A percentile compares a stretch with the other conserved stretches of the same genome.
These are phyloP conservation scores for Galium porrigens DNA, from an alignment of 305 asterid genomes.

Conservation along the genomic window DNA sequence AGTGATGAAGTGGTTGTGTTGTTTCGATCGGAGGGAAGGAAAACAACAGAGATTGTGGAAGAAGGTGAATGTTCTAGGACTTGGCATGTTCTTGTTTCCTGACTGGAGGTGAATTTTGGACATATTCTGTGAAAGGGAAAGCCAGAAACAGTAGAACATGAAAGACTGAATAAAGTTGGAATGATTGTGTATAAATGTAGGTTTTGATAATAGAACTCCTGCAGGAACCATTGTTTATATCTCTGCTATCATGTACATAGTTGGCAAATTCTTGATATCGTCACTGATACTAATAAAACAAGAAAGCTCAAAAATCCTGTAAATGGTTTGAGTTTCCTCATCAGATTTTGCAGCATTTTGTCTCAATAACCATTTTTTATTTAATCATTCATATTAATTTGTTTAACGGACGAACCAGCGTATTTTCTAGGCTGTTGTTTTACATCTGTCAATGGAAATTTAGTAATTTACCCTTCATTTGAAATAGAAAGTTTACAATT, in stretches of 20 bases:
- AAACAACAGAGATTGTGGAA: neutral
- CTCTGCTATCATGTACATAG: slow-evolving; percentile 15
- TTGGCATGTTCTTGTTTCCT: slow-evolving; percentile 5
- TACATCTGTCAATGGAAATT: neutral
- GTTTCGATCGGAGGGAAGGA: neutral
- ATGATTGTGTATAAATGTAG: neutral
- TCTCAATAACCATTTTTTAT: neutral
- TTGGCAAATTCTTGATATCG: slow-evolving; percentile 6
- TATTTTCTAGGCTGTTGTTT: neutral
- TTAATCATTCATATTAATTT: too few relatives aligned
- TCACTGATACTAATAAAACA: neutral
- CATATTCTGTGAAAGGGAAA: neutral
- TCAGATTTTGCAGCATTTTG: neutral
- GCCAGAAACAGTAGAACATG: neutral
- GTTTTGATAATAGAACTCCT: neutral
- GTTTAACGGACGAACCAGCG: neutral
- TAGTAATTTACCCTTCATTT: neutral
- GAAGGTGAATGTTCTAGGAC: neutral
- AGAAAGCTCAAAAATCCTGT: neutral
- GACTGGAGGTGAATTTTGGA: slow-evolving; percentile 1
- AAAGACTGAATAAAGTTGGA: neutral
- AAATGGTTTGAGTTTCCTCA: neutral
- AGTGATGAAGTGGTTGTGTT: neutral
- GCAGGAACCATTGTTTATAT: slow-evolving; percentile 12
- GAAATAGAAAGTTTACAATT: neutral